A percentile compares a stretch with the other conserved stretches of the same genome.
Conservation (phyloP, 2,329 filamentous ascomycete species). For the Bipolaris sorokiniana region DNA sequence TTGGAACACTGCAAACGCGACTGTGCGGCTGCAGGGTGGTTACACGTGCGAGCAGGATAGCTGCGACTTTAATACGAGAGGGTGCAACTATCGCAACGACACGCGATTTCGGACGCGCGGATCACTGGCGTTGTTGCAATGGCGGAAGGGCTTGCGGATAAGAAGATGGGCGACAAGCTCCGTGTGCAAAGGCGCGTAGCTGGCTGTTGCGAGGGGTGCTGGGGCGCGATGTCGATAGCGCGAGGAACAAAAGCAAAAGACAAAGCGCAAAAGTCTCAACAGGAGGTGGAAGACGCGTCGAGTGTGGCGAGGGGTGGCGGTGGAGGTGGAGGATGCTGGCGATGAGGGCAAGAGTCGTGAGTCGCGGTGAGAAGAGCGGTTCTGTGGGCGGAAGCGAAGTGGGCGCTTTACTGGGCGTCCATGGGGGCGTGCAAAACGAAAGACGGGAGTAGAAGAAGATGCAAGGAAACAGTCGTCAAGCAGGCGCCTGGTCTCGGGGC, state of each 20-base stretch:
- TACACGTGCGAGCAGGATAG: constrained; percentile 40
- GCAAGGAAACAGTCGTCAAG: constrained; percentile 35
- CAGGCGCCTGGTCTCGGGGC: constrained; percentile 19
- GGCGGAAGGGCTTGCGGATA: constrained; percentile 25
- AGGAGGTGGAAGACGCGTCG: constrained; percentile 14
- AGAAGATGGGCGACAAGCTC: constrained; percentile 27
- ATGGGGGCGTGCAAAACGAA: constrained; percentile 22
- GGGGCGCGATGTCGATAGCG: constrained; percentile 16
- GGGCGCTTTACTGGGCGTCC: constrained; percentile 25
- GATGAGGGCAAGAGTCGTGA: constrained; percentile 20
- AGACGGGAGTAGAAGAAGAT: constrained; percentile 20
- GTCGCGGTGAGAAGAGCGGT: constrained; percentile 24
- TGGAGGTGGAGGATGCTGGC: constrained; percentile 6
- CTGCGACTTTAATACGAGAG: constrained; percentile 28
- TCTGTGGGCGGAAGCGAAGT: constrained; percentile 30
- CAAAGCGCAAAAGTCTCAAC: constrained; percentile 12
- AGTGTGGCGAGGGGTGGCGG: constrained; percentile 12
- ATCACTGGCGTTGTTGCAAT: constrained; percentile 17
- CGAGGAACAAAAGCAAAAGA: constrained; percentile 13
- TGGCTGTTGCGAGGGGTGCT: constrained; percentile 17
- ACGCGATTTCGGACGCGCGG: constrained; percentile 27
- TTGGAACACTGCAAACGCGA: constrained; percentile 45
- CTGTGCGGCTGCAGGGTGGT: constrained; percentile 41
- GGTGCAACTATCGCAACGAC: constrained; percentile 23
- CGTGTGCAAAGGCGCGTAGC: constrained; percentile 32